These are phyloP conservation scores for Discostella stelligeroides DNA, from an alignment of 108 stramenopile species.

Conservation along the genomic window DNA sequence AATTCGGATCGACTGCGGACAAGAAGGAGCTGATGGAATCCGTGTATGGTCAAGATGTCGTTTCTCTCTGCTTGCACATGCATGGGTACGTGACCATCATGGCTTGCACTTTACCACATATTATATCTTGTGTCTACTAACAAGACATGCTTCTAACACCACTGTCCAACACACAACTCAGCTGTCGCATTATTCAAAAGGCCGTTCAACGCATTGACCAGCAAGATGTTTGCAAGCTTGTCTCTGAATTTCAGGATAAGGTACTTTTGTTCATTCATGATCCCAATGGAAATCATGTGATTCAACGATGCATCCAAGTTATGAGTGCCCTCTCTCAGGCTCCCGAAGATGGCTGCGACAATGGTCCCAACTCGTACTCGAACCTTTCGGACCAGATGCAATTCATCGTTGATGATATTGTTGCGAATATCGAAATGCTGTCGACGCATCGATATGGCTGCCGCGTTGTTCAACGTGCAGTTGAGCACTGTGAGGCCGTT, in stretches of 20 bases:
- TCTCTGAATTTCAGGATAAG: slow-evolving; percentile 81
- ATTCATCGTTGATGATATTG: slow-evolving; percentile 91
- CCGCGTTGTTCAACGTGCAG: slow-evolving; percentile 91
- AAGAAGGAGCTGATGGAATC: slow-evolving; percentile 60
- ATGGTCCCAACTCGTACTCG: slow-evolving; percentile 29
- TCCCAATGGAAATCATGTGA: slow-evolving; percentile 97
- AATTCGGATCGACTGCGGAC: slow-evolving; percentile 79
- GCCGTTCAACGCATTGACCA: slow-evolving; percentile 76
- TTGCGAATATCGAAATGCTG: slow-evolving; percentile 73
- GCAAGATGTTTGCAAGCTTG: slow-evolving; percentile 64
- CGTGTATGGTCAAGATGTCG: slow-evolving; percentile 61
- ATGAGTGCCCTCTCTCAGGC: slow-evolving; percentile 56
- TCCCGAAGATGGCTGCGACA: slow-evolving; percentile 8
- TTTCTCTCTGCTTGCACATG: slow-evolving; percentile 77
- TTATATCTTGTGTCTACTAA: no score
- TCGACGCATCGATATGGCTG: slow-evolving; percentile 95
- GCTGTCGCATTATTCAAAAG: slow-evolving; percentile 95
- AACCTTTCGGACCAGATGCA: slow-evolving; percentile 78
- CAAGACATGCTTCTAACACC: neutral
- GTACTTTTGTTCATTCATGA: slow-evolving; percentile 91
- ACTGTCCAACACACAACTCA: slow-evolving; percentile 15
- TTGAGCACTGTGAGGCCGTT: slow-evolving; percentile 82
- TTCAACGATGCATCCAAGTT: slow-evolving; percentile 93
- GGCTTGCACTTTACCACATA: no score
- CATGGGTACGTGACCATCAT: slow-evolving; percentile 88